Percentiles rank a stretch among this genome's conserved stretches.
Evolutionary conservation across 2,329 filamentous ascomycete species (phyloP).

Genomic region (Phyllosticta paracitricarpa): DNA sequence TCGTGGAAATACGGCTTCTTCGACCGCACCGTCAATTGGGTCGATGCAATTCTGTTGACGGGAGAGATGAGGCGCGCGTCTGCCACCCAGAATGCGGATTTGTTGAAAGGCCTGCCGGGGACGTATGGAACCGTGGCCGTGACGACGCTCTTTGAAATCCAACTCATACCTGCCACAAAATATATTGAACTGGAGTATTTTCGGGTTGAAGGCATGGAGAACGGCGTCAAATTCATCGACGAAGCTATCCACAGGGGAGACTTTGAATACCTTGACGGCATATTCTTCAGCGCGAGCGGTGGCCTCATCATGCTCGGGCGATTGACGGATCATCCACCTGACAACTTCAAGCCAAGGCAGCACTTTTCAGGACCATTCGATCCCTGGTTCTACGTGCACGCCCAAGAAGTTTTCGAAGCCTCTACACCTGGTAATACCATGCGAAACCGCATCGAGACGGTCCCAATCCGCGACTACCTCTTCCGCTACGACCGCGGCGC

Average conservation of each 20-base stretch:
- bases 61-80: constrained; percentile 45
- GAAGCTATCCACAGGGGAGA: constrained; percentile 31
- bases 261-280: constrained; percentile 61
- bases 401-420: constrained; percentile 15
- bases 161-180: constrained; percentile 42
- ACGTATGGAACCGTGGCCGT: constrained; percentile 53
- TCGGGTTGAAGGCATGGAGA: constrained; percentile 40
- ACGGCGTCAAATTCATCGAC: constrained; percentile 41
- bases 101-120: constrained; percentile 51
- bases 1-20: constrained; percentile 59
- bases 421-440: neutral
- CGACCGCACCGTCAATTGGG: constrained; percentile 49
- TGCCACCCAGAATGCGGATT: constrained; percentile 37
- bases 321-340: constrained; percentile 39
- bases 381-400: constrained; percentile 67
- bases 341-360: constrained; percentile 22
- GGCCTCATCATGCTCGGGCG: constrained; percentile 53
- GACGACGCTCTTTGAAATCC: constrained; percentile 50
- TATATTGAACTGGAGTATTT: constrained; percentile 56
- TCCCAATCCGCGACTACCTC: constrained; percentile 44
- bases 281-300: constrained; percentile 46
- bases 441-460: constrained; percentile 23
- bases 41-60: constrained; percentile 54
- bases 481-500: constrained; percentile 55
- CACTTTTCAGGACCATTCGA: constrained; percentile 50